Base-by-base conservation (phyloP, 345 rosid species). In the Leavenworthia alabamica region DNA sequence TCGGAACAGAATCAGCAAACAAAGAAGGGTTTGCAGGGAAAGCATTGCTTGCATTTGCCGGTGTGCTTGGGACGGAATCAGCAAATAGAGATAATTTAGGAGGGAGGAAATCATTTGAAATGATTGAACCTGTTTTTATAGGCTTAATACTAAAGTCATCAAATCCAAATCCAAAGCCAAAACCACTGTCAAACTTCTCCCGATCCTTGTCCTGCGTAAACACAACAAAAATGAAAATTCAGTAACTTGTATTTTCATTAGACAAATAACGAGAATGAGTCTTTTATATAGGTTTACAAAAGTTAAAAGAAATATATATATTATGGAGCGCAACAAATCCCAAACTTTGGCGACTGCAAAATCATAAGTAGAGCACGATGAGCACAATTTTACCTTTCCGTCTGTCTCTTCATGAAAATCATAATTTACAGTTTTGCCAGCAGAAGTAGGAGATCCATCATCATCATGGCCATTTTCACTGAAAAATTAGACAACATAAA, bases 111-210 rank as follows among this genome's bases (percentile, higher is more conserved):
- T 71, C 72, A 44, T 65, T 78, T 39, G 71, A 37, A 22, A 56
- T 53, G 41, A 76, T 59, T 32, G 85, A 36, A 46, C 84, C 88
- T 1, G 91, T 87, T 75, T 60, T 84, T 37, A 88, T 83, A 52
- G 97, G 96, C 71, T 83, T 86, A 60, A 87, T 77, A 57, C 79
- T 78, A 62, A 90, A 93, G 60, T 72, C 89, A 48, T 76, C 80
- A 28, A 79, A 65, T 53, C 86, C 94, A 58, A 79, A 82, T 33
- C 78, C 48, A 64, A 80, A 80, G 12, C 75, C 75, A 50, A 64
- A 71, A 7, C 44, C 66, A 58, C 73, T 72, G 50, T 77, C 75
- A 45, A 68, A 66, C 68, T 61, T 81, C 67, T 70, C 82, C 37
- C 37, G 57, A 44, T 77, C 85, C 64, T 55, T 66, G 52, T 76